phyloP scores from a whole-genome alignment of 2,329 filamentous ascomycete genomes.

The Beauveria sp. region DNA sequence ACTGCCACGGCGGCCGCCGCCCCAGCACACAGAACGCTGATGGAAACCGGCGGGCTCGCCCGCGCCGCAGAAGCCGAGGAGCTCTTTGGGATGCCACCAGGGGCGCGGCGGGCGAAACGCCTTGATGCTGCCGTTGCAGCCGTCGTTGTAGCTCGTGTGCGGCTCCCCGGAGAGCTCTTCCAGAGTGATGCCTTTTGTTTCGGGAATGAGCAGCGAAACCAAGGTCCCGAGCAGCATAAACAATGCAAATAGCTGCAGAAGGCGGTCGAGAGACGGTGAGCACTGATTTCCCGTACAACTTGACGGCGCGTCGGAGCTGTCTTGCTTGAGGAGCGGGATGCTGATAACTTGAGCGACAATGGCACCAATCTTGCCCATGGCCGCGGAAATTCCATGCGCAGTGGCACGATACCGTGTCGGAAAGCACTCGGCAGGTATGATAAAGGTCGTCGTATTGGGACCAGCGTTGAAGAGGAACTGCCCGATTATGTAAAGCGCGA shows the following conservation, averaged over 20 bases:
- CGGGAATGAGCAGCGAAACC: constrained; percentile 64
- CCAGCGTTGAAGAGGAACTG: constrained; percentile 63
- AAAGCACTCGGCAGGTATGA: constrained; percentile 57
- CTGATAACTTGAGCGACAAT: constrained; percentile 61
- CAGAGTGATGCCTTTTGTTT: constrained; percentile 67
- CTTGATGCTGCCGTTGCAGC: constrained; percentile 40
- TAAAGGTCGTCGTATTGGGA: constrained; percentile 59
- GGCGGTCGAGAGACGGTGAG: constrained; percentile 58
- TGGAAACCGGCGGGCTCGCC: constrained; percentile 44
- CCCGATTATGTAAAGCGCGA: constrained; percentile 55
- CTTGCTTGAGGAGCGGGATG: constrained; percentile 53
- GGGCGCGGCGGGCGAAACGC: constrained; percentile 25
- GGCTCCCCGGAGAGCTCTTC: constrained; percentile 63
- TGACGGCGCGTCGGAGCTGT: constrained; percentile 30
- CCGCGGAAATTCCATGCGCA: constrained; percentile 58
- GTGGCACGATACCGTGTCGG: constrained; percentile 56
- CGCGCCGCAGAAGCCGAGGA: constrained; percentile 40
- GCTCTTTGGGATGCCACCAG: constrained; percentile 33
- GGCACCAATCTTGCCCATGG: constrained; percentile 59
- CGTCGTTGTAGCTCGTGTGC: constrained; percentile 49
- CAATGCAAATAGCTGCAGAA: constrained; percentile 70
- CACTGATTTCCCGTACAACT: constrained; percentile 41
- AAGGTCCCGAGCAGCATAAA: constrained; percentile 72
- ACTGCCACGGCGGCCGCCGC: not conserved
- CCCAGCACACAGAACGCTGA: constrained; percentile 23